Percentiles rank a stretch among this genome's conserved stretches.
phyloP scores from a whole-genome alignment of 2,329 filamentous ascomycete species.

The Ascocoryne sarcoides region DNA sequence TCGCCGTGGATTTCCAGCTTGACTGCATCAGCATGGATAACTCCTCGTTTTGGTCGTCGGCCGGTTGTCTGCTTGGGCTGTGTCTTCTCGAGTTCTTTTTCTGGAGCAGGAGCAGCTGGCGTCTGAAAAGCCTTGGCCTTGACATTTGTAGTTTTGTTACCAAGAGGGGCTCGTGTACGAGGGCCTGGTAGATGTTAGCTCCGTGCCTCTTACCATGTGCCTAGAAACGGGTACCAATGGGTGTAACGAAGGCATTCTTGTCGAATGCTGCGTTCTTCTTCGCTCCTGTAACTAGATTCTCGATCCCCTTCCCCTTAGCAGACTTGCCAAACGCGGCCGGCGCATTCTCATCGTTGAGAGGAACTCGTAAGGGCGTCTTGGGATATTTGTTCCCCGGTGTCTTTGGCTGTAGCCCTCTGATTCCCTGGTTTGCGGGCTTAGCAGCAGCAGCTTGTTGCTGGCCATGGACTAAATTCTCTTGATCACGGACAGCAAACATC shows the following conservation, averaged over 20 bases:
- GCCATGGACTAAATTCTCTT: constrained; percentile 76
- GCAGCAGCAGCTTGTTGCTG: constrained; percentile 62
- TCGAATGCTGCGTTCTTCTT: constrained; percentile 44
- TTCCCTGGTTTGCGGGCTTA: constrained; percentile 63
- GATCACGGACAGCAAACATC: constrained; percentile 74
- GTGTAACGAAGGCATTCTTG: constrained; percentile 66
- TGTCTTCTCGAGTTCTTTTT: constrained; percentile 54
- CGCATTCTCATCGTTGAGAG: constrained; percentile 82
- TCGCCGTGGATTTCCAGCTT: constrained; percentile 57
- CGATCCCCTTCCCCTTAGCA: constrained; percentile 45
- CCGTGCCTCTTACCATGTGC: neutral
- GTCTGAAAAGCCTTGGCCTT: constrained; percentile 65
- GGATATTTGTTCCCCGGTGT: constrained; percentile 68
- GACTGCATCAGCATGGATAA: constrained; percentile 42
- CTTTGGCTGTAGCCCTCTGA: constrained; percentile 57
- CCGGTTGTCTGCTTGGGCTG: constrained; percentile 46
- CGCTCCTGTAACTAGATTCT: constrained; percentile 43
- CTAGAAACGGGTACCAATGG: constrained; percentile 55
- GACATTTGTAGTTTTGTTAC: constrained; percentile 93
- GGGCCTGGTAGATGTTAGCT: constrained; percentile 27
- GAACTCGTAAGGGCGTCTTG: constrained; percentile 74
- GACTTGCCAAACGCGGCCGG: constrained; percentile 49
- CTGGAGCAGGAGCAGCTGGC: constrained; percentile 51
- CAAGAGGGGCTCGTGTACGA: constrained; percentile 69
- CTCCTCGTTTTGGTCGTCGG: constrained; percentile 47